phyloP scores from a whole-genome alignment of 2,329 filamentous ascomycete species.

The Allantophomopsis cytisporea region DNA sequence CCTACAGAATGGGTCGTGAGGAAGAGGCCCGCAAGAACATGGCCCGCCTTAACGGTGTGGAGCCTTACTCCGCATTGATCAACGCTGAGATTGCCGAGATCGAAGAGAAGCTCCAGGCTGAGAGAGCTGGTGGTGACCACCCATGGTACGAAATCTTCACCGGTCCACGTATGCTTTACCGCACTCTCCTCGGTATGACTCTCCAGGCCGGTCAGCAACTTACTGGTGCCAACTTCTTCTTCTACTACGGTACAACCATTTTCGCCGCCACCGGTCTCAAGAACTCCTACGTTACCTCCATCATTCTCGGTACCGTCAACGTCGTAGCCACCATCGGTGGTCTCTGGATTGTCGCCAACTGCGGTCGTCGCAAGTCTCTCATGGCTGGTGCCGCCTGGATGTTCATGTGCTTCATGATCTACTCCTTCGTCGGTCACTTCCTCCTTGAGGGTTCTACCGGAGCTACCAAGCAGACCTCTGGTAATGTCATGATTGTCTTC shows the following conservation, averaged over 20 bases:
- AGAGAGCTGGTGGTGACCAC: constrained; percentile 19
- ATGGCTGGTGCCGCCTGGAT: constrained; percentile 51
- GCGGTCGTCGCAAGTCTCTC: constrained; percentile 48
- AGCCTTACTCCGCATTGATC: constrained; percentile 24
- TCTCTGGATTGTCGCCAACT: constrained; percentile 51
- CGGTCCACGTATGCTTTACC: constrained; percentile 50
- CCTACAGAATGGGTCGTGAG: constrained; percentile 29
- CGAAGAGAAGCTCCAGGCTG: constrained; percentile 32
- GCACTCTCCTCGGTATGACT: constrained; percentile 45
- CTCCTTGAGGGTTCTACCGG: constrained; percentile 25
- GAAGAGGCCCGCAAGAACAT: constrained; percentile 35
- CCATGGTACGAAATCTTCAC: constrained; percentile 49
- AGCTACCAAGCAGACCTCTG: constrained; percentile 31
- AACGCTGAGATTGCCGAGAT: constrained; percentile 36
- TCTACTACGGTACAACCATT: constrained; percentile 52
- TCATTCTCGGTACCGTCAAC: constrained; percentile 56
- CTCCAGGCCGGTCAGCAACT: constrained; percentile 56
- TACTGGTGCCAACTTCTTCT: constrained; percentile 56
- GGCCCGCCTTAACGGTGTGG: constrained; percentile 25
- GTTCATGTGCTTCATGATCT: constrained; percentile 44
- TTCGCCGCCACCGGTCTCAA: constrained; percentile 26
- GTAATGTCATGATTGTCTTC: constrained; percentile 51
- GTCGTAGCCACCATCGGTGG: constrained; percentile 51
- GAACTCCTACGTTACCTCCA: constrained; percentile 54
- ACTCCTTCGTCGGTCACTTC: constrained; percentile 36